These are phyloP conservation scores for Talaromyces stipitatus DNA, from an alignment of 495 filamentous ascomycete genomes.

Conservation along the genomic window DNA sequence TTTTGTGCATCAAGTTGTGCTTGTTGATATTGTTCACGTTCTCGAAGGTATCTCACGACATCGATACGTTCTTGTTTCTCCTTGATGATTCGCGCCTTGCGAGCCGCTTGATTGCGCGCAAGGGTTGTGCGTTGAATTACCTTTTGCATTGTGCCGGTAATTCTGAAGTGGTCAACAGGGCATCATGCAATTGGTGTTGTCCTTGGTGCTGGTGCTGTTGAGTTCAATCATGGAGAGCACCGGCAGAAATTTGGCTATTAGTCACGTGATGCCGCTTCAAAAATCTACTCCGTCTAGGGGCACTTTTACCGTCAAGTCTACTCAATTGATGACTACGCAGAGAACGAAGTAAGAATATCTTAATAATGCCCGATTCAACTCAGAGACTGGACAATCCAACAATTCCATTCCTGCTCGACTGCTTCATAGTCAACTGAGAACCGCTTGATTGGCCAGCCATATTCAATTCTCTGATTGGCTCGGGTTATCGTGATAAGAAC, in stretches of 20 bases:
- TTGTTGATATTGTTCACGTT: slow-evolving; percentile 25
- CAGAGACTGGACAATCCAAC: too few species aligned
- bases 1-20: slow-evolving; percentile 22
- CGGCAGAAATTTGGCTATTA: not conserved
- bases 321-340: not conserved
- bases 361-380: not conserved
- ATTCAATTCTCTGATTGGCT: not conserved
- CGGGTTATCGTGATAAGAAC: slow-evolving; percentile 4
- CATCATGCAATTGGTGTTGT: not conserved
- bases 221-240: not conserved
- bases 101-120: slow-evolving; percentile 55
- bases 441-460: not conserved
- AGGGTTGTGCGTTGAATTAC: slow-evolving; percentile 59
- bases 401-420: not conserved
- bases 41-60: slow-evolving; percentile 23
- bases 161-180: slow-evolving; percentile 9
- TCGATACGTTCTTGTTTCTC: slow-evolving; percentile 27
- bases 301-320: not conserved
- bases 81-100: slow-evolving; percentile 37
- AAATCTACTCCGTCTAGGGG: not conserved
- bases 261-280: not conserved
- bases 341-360: not conserved
- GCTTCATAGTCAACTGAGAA: not conserved
- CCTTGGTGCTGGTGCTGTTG: not conserved
- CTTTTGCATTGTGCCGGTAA: slow-evolving; percentile 57